Evolutionary conservation across 306 rosid genomes (phyloP).

Genomic region (Psophocarpus tetragonolobus): DNA sequence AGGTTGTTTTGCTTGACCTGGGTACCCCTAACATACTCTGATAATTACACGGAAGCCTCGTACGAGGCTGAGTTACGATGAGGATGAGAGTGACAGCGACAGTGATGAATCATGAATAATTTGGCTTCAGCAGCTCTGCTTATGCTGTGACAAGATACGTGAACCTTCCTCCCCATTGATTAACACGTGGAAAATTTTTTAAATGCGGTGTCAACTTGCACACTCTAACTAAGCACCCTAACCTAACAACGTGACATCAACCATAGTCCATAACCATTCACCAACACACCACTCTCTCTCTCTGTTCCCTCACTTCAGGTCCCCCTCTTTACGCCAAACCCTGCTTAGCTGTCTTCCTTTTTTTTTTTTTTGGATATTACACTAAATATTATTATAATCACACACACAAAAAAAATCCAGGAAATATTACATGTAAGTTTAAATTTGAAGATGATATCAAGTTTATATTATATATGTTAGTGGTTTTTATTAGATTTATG

Average conservation of each 20-base stretch:
- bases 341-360: neutral
- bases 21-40: neutral
- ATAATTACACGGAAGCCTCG: neutral
- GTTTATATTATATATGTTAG: too few species aligned
- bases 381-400: too few species aligned
- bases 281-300: neutral
- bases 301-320: neutral
- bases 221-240: neutral
- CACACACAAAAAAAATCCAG: too few species aligned
- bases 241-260: neutral
- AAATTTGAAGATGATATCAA: too few species aligned
- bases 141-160: neutral
- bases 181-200: conserved; percentile 29
- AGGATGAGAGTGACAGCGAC: neutral
- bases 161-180: neutral
- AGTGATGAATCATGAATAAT: neutral
- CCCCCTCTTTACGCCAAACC: neutral
- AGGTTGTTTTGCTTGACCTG: neutral
- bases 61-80: neutral
- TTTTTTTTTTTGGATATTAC: too few species aligned
- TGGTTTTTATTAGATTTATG: too few species aligned
- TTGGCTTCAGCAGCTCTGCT: neutral
- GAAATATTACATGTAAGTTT: too few species aligned
- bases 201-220: conserved; percentile 27
- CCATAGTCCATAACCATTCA: too few species aligned